Evolutionary conservation across 2,329 filamentous ascomycete species (phyloP), one percentile per base, ranked within the genome.

Genomic region (Penicillium sp.): DNA sequence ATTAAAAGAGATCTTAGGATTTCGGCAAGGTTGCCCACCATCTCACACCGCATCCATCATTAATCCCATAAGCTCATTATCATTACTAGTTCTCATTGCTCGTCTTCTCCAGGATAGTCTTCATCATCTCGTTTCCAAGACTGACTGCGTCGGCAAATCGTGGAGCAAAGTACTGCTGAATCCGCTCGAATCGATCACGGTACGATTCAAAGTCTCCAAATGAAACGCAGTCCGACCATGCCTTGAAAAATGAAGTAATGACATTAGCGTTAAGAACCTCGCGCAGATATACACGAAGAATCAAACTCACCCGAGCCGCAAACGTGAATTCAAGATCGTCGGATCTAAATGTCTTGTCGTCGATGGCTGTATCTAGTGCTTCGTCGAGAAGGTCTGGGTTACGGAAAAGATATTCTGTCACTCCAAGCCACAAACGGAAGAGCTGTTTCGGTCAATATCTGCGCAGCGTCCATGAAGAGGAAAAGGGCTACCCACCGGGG

Each of bases 311-410:
- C 60, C 93, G 84, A 29, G 96, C 96, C 1, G 95, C 96, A 80
- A 99, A 98, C 0, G 94, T 97, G 74, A 99, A 99, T 78, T 99
- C 95, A 60, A 99, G 82, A 75, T 99, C 95, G 73, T 99, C 95
- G 26, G 90, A 91, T n/a, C 95, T 86, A 80, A 97, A 99, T 0
- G 90, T 94, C 70, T 91, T 90, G 77, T 99, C 94, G 66, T 94
- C 86, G 70, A 97, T 88, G 3, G 93, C 94, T 7, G 92, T 95
- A 53, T 90, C 86, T 69, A 99, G 86, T 26, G 91, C 90, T 74
- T 95, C 92, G 55, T 96, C 90, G 15, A 99, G 87, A 56, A 97
- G 83, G 3, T 86, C 86, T 19, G 87, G 84, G 71, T 93, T 93
- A 67, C 93, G 90, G 82, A 97, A 99, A 44, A 99, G 84, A 75